Conservation (phyloP, 306 rosid species). For the Crataegus laevigata region DNA sequence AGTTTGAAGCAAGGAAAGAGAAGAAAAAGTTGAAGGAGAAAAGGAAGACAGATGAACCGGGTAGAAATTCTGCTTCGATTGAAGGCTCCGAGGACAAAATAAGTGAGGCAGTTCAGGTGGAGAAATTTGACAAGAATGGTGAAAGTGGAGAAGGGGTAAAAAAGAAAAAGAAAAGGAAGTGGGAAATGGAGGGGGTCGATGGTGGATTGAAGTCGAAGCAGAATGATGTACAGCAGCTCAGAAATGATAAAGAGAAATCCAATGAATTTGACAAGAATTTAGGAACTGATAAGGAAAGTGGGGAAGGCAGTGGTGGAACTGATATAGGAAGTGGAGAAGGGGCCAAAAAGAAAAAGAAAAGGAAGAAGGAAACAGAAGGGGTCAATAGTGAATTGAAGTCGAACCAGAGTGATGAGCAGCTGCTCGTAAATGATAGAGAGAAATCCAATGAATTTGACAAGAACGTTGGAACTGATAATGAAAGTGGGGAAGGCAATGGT, state of each 20-base stretch:
- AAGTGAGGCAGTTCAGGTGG: neutral
- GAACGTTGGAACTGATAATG: too few species aligned
- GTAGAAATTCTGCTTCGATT: neutral
- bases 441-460: too few species aligned
- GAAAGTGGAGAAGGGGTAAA: too few species aligned
- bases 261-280: too few species aligned
- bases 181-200: neutral
- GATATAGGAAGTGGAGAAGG: neutral
- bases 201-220: too few species aligned
- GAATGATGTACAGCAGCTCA: too few species aligned
- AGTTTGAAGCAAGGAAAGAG: constrained; percentile 1
- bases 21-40: neutral
- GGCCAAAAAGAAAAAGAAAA: neutral
- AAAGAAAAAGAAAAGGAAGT: neutral
- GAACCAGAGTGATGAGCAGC: too few species aligned
- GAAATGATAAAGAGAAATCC: too few species aligned
- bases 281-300: too few species aligned
- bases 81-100: neutral
- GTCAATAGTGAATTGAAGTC: too few species aligned
- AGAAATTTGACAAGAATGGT: too few species aligned
- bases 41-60: neutral
- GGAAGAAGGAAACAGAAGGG: neutral
- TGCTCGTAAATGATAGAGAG: neutral
- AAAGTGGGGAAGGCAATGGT: neutral
- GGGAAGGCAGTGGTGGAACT: neutral